Percentiles rank a stretch among this genome's conserved stretches.
These are phyloP conservation scores for Polysphondylium violaceum DNA, from an alignment of 78 protist genomes.

Conservation along the genomic window DNA sequence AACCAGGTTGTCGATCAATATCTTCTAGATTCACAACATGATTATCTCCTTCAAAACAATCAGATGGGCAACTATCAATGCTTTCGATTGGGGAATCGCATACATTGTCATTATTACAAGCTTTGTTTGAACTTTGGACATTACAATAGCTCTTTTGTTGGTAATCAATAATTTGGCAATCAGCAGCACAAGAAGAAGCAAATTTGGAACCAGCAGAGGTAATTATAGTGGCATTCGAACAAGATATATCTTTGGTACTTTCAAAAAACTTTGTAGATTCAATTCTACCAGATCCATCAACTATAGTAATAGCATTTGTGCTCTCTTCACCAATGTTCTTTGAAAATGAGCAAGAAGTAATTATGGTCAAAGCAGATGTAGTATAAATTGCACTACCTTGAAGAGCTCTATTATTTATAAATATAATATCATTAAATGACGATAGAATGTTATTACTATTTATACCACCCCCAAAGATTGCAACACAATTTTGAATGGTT, in stretches of 20 bases:
- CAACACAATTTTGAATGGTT: not conserved
- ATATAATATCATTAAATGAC: not conserved
- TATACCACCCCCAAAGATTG: constrained; percentile 2
- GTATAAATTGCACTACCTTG: not conserved
- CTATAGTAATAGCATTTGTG: not conserved
- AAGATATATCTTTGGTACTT: not conserved
- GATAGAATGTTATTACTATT: not conserved
- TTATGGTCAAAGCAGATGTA: not conserved
- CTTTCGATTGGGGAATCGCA: not conserved
- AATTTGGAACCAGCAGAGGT: not conserved
- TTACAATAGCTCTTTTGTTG: no score
- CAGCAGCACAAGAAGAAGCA: not conserved
- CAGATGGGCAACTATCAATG: not conserved
- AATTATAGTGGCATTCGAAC: not conserved
- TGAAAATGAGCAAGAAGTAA: not conserved
- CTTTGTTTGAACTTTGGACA: not conserved
- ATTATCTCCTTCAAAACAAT: not conserved
- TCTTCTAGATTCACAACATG: not conserved
- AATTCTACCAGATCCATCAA: not conserved
- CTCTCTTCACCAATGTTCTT: no score
- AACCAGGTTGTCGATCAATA: not conserved
- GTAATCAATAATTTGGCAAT: not conserved
- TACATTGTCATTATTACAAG: not conserved
- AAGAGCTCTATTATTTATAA: not conserved
- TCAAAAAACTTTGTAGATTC: not conserved